phyloP scores from a whole-genome alignment of 2,329 filamentous ascomycete genomes.

The Xylariaceae sp. region DNA sequence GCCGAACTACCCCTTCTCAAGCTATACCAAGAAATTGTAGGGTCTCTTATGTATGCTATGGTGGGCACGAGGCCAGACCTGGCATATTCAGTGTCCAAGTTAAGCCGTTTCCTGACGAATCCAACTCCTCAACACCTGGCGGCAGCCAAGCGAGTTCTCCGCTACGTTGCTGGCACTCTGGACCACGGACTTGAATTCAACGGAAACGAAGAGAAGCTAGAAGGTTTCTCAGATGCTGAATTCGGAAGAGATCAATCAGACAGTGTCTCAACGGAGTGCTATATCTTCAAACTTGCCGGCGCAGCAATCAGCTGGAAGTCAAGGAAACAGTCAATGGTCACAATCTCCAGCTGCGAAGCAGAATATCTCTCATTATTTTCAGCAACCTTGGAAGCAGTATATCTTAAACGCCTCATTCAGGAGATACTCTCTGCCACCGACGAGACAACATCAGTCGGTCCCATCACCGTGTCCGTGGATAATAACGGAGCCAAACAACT shows the following conservation, averaged over 20 bases:
- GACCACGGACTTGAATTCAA: not conserved
- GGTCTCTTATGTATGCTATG: not conserved
- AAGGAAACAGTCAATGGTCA: not conserved
- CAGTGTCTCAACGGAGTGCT: not conserved
- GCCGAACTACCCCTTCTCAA: too few species aligned
- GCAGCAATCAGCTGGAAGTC: not conserved
- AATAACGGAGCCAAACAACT: too few species aligned
- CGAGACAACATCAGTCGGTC: too few species aligned
- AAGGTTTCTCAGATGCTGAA: not conserved
- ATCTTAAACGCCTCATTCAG: not conserved
- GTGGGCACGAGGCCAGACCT: not conserved
- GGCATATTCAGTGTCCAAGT: not conserved
- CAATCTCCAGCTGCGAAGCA: not conserved
- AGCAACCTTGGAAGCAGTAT: not conserved
- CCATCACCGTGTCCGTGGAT: too few species aligned
- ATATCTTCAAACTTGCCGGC: not conserved
- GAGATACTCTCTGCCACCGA: too few species aligned
- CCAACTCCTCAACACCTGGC: not conserved
- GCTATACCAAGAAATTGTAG: not conserved
- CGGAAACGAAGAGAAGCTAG: not conserved
- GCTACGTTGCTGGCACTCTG: not conserved
- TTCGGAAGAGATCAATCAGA: not conserved
- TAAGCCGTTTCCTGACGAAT: not conserved
- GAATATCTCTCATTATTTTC: not conserved
- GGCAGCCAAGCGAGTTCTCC: not conserved